These are phyloP conservation scores for Amylocystis lapponica DNA, from an alignment of 768 basidiomycete genomes.

Conservation along the genomic window DNA sequence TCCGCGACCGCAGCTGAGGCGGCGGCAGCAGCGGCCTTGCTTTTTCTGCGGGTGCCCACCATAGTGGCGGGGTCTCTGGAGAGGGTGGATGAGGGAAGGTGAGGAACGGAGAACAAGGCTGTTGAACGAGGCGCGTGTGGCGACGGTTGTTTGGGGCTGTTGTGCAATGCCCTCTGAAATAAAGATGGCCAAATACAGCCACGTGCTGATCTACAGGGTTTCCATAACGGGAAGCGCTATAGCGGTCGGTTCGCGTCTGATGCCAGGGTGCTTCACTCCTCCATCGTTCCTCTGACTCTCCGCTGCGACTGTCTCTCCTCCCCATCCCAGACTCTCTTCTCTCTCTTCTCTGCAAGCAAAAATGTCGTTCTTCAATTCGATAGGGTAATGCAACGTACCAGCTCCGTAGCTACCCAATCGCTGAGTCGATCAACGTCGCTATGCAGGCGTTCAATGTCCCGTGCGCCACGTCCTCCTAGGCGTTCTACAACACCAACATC, in stretches of 20 bases:
- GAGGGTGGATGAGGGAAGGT: constrained; percentile 8
- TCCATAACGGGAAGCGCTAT: too few species aligned
- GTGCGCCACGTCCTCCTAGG: constrained; percentile 62
- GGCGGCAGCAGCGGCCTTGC: constrained; percentile 45
- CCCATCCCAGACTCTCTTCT: background rate
- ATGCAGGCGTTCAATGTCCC: constrained; percentile 67
- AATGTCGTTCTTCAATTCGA: constrained; percentile 84
- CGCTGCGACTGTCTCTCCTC: too few species aligned
- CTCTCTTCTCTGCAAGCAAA: background rate
- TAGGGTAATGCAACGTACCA: constrained; percentile 44
- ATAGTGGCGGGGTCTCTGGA: constrained; percentile 15
- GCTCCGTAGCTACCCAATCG: background rate
- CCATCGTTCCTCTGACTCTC: background rate
- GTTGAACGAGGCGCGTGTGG: constrained; percentile 5
- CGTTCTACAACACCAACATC: constrained; percentile 75
- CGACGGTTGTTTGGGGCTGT: constrained; percentile 17
- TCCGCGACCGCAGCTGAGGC: constrained; percentile 18
- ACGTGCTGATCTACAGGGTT: too few species aligned
- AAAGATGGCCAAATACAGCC: constrained; percentile 17
- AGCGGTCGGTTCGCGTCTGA: background rate
- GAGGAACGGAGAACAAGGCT: constrained; percentile 1
- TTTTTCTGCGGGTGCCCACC: constrained; percentile 57
- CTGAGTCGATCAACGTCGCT: background rate
- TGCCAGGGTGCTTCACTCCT: background rate
- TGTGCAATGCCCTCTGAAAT: constrained; percentile 18